Evolutionary conservation across 768 basidiomycete genomes (phyloP), one percentile per base, ranked within the genome.

Genomic region (Phylloporus scabripes): DNA sequence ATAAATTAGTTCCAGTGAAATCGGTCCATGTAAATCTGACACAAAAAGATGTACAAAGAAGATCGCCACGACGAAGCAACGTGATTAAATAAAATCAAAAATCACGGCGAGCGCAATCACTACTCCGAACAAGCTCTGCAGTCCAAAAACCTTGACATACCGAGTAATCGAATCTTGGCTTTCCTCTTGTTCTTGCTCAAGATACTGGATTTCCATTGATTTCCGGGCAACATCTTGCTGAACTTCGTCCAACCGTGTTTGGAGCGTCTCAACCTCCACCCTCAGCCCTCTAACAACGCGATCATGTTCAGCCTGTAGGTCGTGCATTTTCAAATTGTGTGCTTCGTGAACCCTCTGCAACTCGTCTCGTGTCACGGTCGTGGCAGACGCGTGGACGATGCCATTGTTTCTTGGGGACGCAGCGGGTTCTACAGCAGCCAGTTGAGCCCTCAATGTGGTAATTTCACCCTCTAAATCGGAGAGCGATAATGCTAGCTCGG

Each of bases 401-500:
- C 80, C 82, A 52, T 84, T 86, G 52, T 67, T 77, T 66, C 78
- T 82, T 4, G 81, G 76, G 3, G 77, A 62, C 24, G 71, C 63
- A n/a, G 68, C 55, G 2, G 71, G 59, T 42, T 78, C 78, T 8
- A 76, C 72, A 17, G 73, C 74, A 32, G 71, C 62, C 10, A 81
- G 54, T 6, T 77, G 67, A 9, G 86, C 85, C 61, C 70, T 83
- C 33, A 76, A 63, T 31, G 80, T 87, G 15, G 81, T 76, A 38
- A 89, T 65, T 61, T 92, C 90, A 33, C 87, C 86, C 66, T 91
- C 83, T 52, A 89, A 63, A 62, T 91, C 88, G 17, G 85, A 84
- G 32, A 90, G 72, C 53, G 69, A 77, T 33, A 79, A 67, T 31
- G 79, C 62, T 21, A 89, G 71, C 57, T 81, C 81, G 7, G 78